phyloP scores from a whole-genome alignment of 1,284 basidiomycete species.

The Pseudozyma sp. region DNA sequence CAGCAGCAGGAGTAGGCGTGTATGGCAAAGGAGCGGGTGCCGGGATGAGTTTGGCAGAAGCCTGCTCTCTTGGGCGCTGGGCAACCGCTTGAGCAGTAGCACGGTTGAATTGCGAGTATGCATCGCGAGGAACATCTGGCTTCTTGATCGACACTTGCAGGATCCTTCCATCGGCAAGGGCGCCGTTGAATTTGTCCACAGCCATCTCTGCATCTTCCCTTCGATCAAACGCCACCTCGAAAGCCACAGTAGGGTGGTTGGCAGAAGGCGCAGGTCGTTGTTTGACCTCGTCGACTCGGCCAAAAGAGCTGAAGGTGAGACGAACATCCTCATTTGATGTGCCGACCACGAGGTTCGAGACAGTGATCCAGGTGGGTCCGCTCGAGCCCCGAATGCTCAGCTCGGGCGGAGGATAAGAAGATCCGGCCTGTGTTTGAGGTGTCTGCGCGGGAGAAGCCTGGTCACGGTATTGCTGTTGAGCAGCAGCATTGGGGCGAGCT shows the following conservation, averaged over 20 bases:
- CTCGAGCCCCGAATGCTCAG: slow-evolving; percentile 61
- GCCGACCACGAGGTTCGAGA: slow-evolving; percentile 61
- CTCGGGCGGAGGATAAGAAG: slow-evolving; percentile 52
- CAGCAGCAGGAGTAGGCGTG: slow-evolving; percentile 35
- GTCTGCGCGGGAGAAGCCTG: neutral
- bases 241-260: slow-evolving; percentile 59
- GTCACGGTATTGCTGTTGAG: slow-evolving; percentile 5
- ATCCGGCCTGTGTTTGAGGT: slow-evolving; percentile 12
- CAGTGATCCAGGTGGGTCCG: slow-evolving; percentile 64
- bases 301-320: slow-evolving; percentile 63
- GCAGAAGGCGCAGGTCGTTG: slow-evolving; percentile 49
- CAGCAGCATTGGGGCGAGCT: slow-evolving; percentile 15
- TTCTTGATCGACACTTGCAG: slow-evolving; percentile 58
- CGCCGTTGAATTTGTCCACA: slow-evolving; percentile 62
- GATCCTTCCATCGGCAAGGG: slow-evolving; percentile 65
- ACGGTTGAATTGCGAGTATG: slow-evolving; percentile 38
- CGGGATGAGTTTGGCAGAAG: slow-evolving; percentile 30
- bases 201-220: slow-evolving; percentile 52
- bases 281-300: slow-evolving; percentile 56
- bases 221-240: slow-evolving; percentile 60
- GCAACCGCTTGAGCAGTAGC: slow-evolving; percentile 41
- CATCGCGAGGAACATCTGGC: slow-evolving; percentile 34
- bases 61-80: slow-evolving; percentile 39
- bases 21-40: slow-evolving; percentile 43
- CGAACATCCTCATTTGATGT: slow-evolving; percentile 63